Conservation (phyloP, 352 stramenopile genomes). For the Pythium monospermum region DNA sequence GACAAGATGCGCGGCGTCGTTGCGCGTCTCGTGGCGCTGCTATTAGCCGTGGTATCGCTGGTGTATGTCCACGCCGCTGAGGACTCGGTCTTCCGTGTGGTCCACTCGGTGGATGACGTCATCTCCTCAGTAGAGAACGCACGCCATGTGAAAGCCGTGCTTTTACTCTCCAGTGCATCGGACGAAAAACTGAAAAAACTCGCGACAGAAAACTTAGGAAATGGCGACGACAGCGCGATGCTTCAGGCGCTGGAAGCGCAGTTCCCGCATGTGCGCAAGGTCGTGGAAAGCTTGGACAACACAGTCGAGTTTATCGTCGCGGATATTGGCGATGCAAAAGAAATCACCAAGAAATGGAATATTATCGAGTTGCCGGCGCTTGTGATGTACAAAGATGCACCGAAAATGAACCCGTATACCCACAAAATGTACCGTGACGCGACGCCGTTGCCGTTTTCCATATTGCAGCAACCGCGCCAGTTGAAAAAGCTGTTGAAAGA, state of each 20-base stretch:
- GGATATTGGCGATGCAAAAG: constrained; percentile 24
- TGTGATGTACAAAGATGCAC: constrained; percentile 52
- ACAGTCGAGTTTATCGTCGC: constrained; percentile 20
- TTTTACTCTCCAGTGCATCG: constrained; percentile 8
- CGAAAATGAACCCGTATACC: constrained; percentile 74
- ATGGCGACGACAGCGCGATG: constrained; percentile 8
- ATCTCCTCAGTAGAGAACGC: constrained; percentile 10
- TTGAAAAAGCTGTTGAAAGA: constrained; percentile 62
- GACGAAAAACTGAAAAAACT: constrained; percentile 12
- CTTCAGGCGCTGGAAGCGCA: constrained; percentile 10
- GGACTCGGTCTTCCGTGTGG: constrained; percentile 15
- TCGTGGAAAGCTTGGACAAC: constrained; percentile 10
- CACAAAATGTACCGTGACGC: constrained; percentile 53
- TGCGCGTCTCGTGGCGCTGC: no score
- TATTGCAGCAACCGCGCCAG: constrained; percentile 44
- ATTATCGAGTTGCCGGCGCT: constrained; percentile 40
- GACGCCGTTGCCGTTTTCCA: constrained; percentile 21
- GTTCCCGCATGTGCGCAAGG: constrained; percentile 19
- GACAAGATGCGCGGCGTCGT: no score
- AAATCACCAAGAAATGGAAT: constrained; percentile 52
- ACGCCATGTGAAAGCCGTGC: constrained; percentile 15
- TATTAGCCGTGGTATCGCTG: no score
- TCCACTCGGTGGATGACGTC: constrained; percentile 19
- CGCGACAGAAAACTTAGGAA: constrained; percentile 3
- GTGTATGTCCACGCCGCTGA: no score